Percentiles rank a stretch among this genome's conserved stretches.
Conservation (phyloP, 2,329 filamentous ascomycete species). For the Calonectria fujianensis region DNA sequence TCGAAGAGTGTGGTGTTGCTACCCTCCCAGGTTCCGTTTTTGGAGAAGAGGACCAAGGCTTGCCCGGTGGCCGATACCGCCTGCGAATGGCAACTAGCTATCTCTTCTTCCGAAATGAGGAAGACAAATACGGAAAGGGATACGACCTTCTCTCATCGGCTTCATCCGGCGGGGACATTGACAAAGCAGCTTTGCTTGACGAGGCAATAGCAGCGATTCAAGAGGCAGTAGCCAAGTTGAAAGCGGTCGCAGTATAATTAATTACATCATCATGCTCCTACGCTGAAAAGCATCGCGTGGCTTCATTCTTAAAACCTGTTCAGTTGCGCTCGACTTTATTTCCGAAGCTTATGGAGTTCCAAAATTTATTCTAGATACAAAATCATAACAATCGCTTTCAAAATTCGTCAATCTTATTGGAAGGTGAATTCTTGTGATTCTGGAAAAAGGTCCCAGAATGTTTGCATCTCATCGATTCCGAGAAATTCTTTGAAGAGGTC, state of each 20-base stretch:
- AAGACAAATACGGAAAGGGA: conserved; percentile 10
- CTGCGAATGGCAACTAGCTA: conserved; percentile 32
- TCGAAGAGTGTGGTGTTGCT: conserved; percentile 26
- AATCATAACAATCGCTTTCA: not conserved
- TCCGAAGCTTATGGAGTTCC: not conserved
- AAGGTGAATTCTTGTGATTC: conserved; percentile 8
- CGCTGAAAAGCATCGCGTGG: not conserved
- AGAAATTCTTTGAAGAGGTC: conserved; percentile 25
- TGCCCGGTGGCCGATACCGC: conserved; percentile 20
- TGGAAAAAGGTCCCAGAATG: conserved; percentile 25
- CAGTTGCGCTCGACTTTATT: not conserved
- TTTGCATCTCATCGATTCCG: conserved; percentile 18
- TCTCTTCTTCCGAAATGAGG: conserved; percentile 11
- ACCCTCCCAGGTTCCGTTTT: conserved; percentile 24
- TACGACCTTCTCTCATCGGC: conserved; percentile 21
- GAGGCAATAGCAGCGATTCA: conserved; percentile 14
- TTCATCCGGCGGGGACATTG: not conserved
- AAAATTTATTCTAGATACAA: not conserved
- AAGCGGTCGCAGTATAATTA: not conserved
- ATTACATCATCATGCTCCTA: not conserved
- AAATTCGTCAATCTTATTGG: not conserved
- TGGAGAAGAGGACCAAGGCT: conserved; percentile 26
- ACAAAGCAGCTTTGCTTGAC: not conserved
- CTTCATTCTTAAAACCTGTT: not conserved
- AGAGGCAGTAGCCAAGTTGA: not conserved